A percentile compares a stretch with the other conserved stretches of the same genome.
Conservation (phyloP, 1,139 yeast species). For the Yueomyces sp. region DNA sequence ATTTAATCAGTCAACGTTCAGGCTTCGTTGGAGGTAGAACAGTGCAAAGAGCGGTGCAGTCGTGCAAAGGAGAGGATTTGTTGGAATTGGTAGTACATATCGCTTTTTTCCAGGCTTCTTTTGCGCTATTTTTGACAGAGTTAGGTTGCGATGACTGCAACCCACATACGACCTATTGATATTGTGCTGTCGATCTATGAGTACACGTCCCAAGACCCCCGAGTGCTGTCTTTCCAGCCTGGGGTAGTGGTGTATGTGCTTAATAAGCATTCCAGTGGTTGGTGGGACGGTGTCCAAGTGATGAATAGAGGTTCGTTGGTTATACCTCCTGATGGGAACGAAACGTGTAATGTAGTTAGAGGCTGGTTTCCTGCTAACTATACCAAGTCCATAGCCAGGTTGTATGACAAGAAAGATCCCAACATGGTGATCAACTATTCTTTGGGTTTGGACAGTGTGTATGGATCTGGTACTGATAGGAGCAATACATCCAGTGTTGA, state of each 20-base stretch:
- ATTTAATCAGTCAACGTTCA: too few relatives aligned
- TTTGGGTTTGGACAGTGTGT: too few relatives aligned
- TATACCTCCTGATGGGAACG: not conserved
- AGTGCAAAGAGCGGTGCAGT: too few relatives aligned
- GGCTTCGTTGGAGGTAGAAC: too few relatives aligned
- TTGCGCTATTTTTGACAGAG: too few relatives aligned
- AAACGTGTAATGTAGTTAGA: constrained; percentile 26
- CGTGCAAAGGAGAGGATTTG: too few relatives aligned
- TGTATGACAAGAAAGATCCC: too few relatives aligned
- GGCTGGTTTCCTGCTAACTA: constrained; percentile 71
- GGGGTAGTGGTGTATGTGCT: constrained; percentile 27
- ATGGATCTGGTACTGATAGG: too few relatives aligned
- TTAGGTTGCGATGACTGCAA: not conserved
- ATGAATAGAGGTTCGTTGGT: constrained; percentile 5
- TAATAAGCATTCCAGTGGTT: constrained; percentile 42
- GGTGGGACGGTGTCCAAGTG: constrained; percentile 67
- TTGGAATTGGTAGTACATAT: too few relatives aligned
- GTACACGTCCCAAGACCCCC: constrained; percentile 6
- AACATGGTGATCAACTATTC: too few relatives aligned
- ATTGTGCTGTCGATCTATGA: constrained; percentile 19
- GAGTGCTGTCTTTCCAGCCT: constrained; percentile 7
- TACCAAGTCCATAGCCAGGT: constrained; percentile 16
- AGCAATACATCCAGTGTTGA: too few relatives aligned
- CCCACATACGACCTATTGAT: constrained; percentile 20
- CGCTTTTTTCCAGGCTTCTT: too few relatives aligned